phyloP scores from a whole-genome alignment of 805 yeast species.

The Citeromyces matritensis region DNA sequence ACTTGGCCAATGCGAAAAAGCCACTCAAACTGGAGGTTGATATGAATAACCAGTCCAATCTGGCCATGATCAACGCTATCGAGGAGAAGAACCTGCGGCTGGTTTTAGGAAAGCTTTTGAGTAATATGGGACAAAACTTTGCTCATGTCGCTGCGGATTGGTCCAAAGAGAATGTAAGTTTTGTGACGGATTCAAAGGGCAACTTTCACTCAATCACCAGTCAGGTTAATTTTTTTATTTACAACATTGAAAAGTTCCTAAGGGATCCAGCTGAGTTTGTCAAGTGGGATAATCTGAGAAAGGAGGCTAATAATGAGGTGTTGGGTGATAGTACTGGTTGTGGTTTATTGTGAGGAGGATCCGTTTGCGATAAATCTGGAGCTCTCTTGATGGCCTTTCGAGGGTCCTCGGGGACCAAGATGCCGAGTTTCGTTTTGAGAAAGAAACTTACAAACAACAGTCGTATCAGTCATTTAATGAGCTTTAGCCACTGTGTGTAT shows the following conservation, averaged over 20 bases:
- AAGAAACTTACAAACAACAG: too few species aligned
- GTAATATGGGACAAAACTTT: constrained; percentile 14
- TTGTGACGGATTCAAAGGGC: neutral
- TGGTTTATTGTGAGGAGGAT: too few species aligned
- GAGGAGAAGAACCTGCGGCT: constrained; percentile 12
- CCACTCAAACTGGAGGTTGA: constrained; percentile 14
- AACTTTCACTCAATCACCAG: constrained; percentile 12
- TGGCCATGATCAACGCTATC: constrained; percentile 12
- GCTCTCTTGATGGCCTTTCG: too few species aligned
- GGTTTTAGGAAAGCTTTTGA: constrained; percentile 15
- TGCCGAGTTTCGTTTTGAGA: too few species aligned
- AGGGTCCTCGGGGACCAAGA: too few species aligned
- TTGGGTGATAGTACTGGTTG: too few species aligned
- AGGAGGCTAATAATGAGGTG: neutral
- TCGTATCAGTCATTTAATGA: too few species aligned
- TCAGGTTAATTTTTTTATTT: constrained; percentile 15
- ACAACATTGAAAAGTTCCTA: constrained; percentile 16
- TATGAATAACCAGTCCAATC: constrained; percentile 12
- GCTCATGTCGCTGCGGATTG: constrained; percentile 8
- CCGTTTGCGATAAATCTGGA: too few species aligned
- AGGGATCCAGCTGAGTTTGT: constrained; percentile 11
- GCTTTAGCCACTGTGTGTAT: too few species aligned
- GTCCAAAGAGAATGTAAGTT: constrained; percentile 4
- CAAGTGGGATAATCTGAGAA: constrained; percentile 8
- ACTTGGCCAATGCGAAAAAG: constrained; percentile 11